These are phyloP conservation scores for Trametes punicea DNA, from an alignment of 768 basidiomycete species.

Conservation along the genomic window DNA sequence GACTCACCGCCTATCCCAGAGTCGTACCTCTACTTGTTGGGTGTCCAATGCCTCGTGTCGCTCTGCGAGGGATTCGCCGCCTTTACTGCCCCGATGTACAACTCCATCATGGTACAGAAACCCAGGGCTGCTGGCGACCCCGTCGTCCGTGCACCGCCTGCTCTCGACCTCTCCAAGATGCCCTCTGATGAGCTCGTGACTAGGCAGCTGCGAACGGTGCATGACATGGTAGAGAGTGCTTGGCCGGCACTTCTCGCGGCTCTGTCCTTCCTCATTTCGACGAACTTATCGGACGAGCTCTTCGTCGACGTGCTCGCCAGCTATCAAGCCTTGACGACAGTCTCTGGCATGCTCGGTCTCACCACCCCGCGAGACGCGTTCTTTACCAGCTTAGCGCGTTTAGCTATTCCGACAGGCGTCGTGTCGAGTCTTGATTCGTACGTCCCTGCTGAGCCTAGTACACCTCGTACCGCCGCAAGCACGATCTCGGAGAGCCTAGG, in stretches of 20 bases:
- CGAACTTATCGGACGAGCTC: constrained; percentile 88
- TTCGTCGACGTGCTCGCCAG: constrained; percentile 84
- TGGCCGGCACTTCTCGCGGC: constrained; percentile 95
- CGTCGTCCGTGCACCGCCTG: constrained; percentile 66
- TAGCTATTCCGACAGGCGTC: constrained; percentile 86
- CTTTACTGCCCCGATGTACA: constrained; percentile 75
- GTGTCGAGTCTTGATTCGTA: constrained; percentile 78
- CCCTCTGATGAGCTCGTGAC: constrained; percentile 52
- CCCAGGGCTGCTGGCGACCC: constrained; percentile 62
- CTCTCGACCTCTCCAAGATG: constrained; percentile 59
- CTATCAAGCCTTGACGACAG: constrained; percentile 81
- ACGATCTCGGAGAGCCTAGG: constrained; percentile 68
- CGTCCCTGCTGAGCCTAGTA: constrained; percentile 41
- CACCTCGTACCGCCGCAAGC: constrained; percentile 56
- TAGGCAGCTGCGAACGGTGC: constrained; percentile 58
- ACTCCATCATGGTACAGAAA: constrained; percentile 58
- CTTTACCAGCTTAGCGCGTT: constrained; percentile 84
- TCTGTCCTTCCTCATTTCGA: constrained; percentile 83
- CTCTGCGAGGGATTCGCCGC: constrained; percentile 83
- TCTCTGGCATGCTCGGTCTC: constrained; percentile 85
- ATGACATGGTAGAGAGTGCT: constrained; percentile 77
- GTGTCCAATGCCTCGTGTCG: constrained; percentile 81
- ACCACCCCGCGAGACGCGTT: constrained; percentile 91
- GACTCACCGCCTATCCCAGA: constrained; percentile 94
- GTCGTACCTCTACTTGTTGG: constrained; percentile 88